Conservation (phyloP, 78 protist genomes). For the Polysphondylium violaceum region DNA sequence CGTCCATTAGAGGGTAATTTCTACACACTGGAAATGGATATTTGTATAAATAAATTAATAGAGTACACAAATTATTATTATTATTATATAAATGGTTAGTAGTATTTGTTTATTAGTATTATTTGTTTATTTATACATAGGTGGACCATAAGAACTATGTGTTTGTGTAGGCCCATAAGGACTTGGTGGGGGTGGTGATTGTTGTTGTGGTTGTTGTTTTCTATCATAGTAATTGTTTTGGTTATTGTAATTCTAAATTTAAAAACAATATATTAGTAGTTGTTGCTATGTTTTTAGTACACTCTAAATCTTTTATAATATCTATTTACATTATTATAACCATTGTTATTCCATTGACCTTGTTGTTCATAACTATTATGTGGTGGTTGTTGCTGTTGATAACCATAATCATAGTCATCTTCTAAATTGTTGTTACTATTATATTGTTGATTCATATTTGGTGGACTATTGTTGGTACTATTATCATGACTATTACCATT, state of each 20-base stretch:
- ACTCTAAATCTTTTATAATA: too few relatives aligned
- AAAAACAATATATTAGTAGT: constrained; percentile 3
- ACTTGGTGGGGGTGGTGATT: not conserved
- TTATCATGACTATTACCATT: constrained; percentile 3
- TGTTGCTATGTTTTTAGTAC: too few relatives aligned
- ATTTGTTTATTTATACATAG: not conserved
- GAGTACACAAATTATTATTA: too few relatives aligned
- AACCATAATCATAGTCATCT: not conserved
- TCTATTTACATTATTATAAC: too few relatives aligned
- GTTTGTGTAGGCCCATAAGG: too few relatives aligned
- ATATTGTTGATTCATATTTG: too few relatives aligned
- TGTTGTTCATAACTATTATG: too few relatives aligned
- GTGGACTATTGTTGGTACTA: constrained; percentile 4
- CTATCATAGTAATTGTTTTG: not conserved
- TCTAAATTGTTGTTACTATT: not conserved
- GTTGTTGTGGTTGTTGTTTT: constrained; percentile 15
- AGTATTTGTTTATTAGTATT: not conserved
- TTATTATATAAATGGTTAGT: too few relatives aligned
- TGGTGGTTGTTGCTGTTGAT: not conserved
- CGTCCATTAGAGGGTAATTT: too few relatives aligned
- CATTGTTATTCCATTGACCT: not conserved
- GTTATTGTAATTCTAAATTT: not conserved
- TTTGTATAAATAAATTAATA: too few relatives aligned
- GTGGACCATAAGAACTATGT: constrained; percentile 16
- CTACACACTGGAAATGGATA: too few relatives aligned